Evolutionary conservation across 2,329 filamentous ascomycete genomes (phyloP).

Genomic region (Orbilia brochopaga): DNA sequence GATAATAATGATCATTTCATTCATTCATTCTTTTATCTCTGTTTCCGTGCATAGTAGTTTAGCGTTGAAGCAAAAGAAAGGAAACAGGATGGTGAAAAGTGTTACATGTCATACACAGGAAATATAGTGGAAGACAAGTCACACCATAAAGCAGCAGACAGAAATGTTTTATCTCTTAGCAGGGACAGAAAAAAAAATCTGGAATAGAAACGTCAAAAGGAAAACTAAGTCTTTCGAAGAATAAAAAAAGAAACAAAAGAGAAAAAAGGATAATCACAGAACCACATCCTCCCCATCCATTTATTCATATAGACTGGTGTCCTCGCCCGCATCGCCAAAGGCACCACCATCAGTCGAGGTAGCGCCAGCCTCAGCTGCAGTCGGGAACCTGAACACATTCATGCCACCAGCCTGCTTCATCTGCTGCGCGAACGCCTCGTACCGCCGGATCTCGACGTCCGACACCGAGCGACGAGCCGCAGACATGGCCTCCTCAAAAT

Average conservation of each 20-base stretch:
- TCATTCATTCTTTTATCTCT: conserved; percentile 12
- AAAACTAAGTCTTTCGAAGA: conserved; percentile 52
- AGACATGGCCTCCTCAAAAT: conserved; percentile 99
- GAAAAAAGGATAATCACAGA: conserved; percentile 27
- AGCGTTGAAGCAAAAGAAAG: background rate
- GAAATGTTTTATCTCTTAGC: conserved; percentile 1
- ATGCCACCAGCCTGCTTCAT: conserved; percentile 98
- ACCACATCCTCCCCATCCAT: conserved; percentile 45
- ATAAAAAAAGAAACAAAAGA: conserved; percentile 41
- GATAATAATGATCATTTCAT: too few relatives aligned
- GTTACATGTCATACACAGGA: background rate
- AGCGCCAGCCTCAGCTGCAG: conserved; percentile 64
- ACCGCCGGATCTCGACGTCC: conserved; percentile 95
- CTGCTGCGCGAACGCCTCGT: conserved; percentile 97
- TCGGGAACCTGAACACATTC: conserved; percentile 97
- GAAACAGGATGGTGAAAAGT: background rate
- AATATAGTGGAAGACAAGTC: background rate
- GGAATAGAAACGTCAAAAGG: conserved; percentile 50
- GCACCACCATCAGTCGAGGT: conserved; percentile 61
- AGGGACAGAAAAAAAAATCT: conserved; percentile 26
- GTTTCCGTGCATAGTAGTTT: background rate
- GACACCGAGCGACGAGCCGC: conserved; percentile 90
- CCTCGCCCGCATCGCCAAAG: conserved; percentile 86
- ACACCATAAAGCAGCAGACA: conserved; percentile 1
- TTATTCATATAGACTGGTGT: conserved; percentile 97